Conservation (phyloP, 768 basidiomycete species). For the Lactarius akahatsu region DNA sequence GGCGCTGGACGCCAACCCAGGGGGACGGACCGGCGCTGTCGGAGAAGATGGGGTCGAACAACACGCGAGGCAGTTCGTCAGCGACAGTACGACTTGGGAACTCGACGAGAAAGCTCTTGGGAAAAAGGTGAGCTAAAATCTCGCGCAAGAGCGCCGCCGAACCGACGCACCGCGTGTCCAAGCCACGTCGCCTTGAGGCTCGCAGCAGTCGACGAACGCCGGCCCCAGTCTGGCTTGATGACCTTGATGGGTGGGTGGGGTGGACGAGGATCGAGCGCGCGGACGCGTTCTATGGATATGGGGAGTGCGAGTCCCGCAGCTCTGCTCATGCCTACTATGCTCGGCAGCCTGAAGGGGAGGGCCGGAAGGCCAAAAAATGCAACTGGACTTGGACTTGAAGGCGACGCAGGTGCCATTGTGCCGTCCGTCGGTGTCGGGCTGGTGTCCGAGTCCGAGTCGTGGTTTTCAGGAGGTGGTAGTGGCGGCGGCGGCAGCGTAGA, state of each 20-base stretch:
- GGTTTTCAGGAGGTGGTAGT: background rate
- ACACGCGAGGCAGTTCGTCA: slow-evolving; percentile 34
- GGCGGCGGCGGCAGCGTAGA: background rate
- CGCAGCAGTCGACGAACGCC: background rate
- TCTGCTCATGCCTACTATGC: background rate
- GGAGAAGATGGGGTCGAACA: slow-evolving; percentile 46
- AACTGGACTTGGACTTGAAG: background rate
- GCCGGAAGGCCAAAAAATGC: background rate
- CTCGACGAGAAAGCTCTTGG: slow-evolving; percentile 36
- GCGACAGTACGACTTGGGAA: slow-evolving; percentile 26
- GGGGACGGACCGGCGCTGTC: slow-evolving; percentile 36
- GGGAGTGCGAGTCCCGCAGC: background rate
- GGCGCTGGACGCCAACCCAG: slow-evolving; percentile 36
- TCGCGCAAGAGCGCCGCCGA: background rate
- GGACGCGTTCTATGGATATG: slow-evolving; percentile 29
- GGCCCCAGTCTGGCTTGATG: slow-evolving; percentile 34
- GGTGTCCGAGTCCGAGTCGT: background rate
- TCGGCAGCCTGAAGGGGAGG: background rate
- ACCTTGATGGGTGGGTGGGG: slow-evolving; percentile 30
- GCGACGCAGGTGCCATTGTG: background rate
- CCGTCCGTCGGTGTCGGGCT: background rate
- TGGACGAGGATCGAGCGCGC: slow-evolving; percentile 21
- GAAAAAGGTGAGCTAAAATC: background rate
- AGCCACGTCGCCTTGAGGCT: slow-evolving; percentile 38
- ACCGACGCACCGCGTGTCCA: slow-evolving; percentile 39